Evolutionary conservation across 2,329 filamentous ascomycete species (phyloP), one percentile per base, ranked within the genome.

Genomic region (Myriangium duriaei): DNA sequence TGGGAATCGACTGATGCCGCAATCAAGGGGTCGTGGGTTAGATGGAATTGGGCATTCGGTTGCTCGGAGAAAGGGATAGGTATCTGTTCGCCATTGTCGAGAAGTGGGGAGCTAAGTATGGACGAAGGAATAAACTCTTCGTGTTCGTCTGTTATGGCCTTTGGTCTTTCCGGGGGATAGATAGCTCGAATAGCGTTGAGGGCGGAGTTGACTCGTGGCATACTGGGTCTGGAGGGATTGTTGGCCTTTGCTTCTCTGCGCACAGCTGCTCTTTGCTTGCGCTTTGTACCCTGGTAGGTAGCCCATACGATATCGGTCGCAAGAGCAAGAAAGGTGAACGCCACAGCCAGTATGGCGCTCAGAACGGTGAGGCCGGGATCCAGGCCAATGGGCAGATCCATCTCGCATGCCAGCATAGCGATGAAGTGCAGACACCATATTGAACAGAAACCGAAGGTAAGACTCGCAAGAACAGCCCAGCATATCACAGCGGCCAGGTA

Each of bases 371-470:
- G 41, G 11, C 44, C 34, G 13, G 51, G 44, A 37, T 56, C 43
- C 15, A 56, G 39, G 9, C 51, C 51, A 28, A 55, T 53, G 28
- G 40, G 41, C 9, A 56, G 33, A 45, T 55, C 52, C 10, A 56
- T 44, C 32, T 54, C 49, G 44, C 49, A 56, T 10, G 53, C 53
- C 30, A 56, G 40, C 51, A 55, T 55, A 14, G 53, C 53, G 11
- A 56, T 52, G 33, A 53, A 51, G 32, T 56, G 53, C 2, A 56
- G 42, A 40, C 48, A 48, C 52, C 53, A 56, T 28, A 56, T 53
- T 5, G 49, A 52, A 41, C 53, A 56, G 35, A 55, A 55, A 15
- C 53, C 53, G 39, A 56, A 56, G 7, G 52, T 52, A 32, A 54
- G 38, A 35, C 51, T 53, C 5, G 49, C 50, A 7, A 54, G 41